Evolutionary conservation across 2,329 filamentous ascomycete genomes (phyloP).

Genomic region (Biscogniauxia marginata): DNA sequence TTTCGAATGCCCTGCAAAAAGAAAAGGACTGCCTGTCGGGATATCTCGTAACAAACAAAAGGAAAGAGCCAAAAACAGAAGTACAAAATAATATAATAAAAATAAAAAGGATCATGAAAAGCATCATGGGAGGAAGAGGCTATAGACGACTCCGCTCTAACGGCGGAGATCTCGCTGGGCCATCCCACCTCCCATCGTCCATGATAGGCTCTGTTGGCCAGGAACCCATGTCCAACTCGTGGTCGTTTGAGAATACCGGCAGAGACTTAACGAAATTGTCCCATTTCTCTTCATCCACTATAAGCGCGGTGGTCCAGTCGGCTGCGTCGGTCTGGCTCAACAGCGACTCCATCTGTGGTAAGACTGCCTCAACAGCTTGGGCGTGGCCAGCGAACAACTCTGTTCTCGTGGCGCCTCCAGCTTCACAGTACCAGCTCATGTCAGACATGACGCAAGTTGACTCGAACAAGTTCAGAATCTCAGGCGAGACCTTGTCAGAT

Average conservation of each 20-base stretch:
- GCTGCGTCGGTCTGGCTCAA: not conserved
- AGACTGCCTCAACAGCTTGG: not conserved
- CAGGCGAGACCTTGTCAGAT: conserved; percentile 5
- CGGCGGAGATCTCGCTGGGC: too few relatives aligned
- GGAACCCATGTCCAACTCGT: not conserved
- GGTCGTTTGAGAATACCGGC: conserved; percentile 1
- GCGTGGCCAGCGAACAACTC: conserved; percentile 6
- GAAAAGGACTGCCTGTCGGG: not conserved
- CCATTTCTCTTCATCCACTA: conserved; percentile 12
- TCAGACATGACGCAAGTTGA: conserved; percentile 12
- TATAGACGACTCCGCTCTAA: not conserved
- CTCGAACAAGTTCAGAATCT: conserved; percentile 12
- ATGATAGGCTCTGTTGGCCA: not conserved
- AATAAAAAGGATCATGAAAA: not conserved
- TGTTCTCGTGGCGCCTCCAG: conserved; percentile 5
- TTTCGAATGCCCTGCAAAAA: too few relatives aligned
- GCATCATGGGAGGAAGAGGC: not conserved
- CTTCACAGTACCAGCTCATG: conserved; percentile 17
- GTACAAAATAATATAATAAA: not conserved
- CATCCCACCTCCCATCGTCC: not conserved
- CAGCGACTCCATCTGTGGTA: conserved; percentile 9
- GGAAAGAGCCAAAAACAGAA: too few relatives aligned
- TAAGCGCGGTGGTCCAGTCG: conserved; percentile 4
- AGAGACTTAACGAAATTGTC: conserved; percentile 10
- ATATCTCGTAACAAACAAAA: not conserved